Base-by-base conservation (phyloP, 2,329 filamentous ascomycete genomes). In the Plectosphaerella plurivora region DNA sequence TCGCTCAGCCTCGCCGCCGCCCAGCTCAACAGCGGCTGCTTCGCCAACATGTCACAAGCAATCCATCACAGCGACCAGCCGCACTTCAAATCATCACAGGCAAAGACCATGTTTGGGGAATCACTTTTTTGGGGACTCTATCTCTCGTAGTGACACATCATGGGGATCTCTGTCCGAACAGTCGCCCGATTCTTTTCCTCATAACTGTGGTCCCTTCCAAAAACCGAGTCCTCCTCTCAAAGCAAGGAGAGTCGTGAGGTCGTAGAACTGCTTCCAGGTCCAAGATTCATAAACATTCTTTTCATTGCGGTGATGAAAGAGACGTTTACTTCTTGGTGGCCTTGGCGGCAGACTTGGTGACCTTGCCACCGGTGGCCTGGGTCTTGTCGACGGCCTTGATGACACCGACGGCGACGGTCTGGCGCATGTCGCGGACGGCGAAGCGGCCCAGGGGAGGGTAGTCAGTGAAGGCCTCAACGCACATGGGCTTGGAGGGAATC, bases 401-500 rank as follows among this genome's bases (percentile, higher is more conserved):
- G 79, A 96, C 90, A 87, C 91, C 89, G 78, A 95, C 90, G 64
- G 90, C 89, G 65, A 94, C 89, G 76, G 89, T 93, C 74, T 89
- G 83, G 73, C 83, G 81, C 92, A 97, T 97, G 82, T 97, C 93
- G 88, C 93, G 93, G 85, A 99, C 94, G 77, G 94, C 94, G 86
- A 99, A 99, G 88, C 94, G 93, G 77, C 94, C 94, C 70, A 99
- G 91, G 77, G 94, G 94, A 72, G 94, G 93, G 86, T 97, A 99
- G 74, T 97, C 91, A 71, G 92, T 97, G 91, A 97, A 99, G 68
- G 94, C 83, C 91, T 99, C 94, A 78, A 99, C 94, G 79, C 94
- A 99, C 94, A 99, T 99, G 75, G 94, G 94, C 92, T 99, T 99
- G 83, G 93, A 97, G 75, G 94, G 94, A 84, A 97, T 74, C 94